Conservation (phyloP, 2,329 filamentous ascomycete genomes). For the Colletotrichum sublineola region DNA sequence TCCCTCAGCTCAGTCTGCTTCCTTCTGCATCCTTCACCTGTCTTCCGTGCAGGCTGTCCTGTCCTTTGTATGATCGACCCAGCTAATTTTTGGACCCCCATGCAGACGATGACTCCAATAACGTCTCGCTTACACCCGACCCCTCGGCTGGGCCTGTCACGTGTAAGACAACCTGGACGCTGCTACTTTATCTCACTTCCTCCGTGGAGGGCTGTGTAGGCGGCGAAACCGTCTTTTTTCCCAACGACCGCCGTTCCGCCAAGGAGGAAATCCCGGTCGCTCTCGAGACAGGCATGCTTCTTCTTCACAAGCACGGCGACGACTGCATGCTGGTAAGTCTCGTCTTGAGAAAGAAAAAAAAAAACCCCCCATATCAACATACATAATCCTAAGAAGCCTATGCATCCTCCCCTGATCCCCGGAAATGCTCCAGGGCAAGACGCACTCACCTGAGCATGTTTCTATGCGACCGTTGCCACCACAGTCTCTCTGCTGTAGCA, state of each 20-base stretch:
- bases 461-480: conserved; percentile 33
- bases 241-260: conserved; percentile 69
- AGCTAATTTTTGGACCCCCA: conserved; percentile 32
- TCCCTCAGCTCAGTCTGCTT: conserved; percentile 19
- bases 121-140: conserved; percentile 58
- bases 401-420: conserved; percentile 33
- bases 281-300: conserved; percentile 85
- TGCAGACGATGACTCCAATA: conserved; percentile 88
- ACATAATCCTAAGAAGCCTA: neutral
- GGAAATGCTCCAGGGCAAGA: conserved; percentile 11
- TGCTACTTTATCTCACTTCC: conserved; percentile 86
- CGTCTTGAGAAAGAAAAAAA: neutral
- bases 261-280: conserved; percentile 78
- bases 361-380: neutral
- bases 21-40: conserved; percentile 26
- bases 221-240: conserved; percentile 94
- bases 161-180: conserved; percentile 88
- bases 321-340: conserved; percentile 81
- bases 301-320: conserved; percentile 90
- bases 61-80: conserved; percentile 23
- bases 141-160: conserved; percentile 50
- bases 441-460: conserved; percentile 5
- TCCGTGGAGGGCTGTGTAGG: conserved; percentile 75
- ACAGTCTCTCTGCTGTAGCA: neutral
- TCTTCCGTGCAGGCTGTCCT: conserved; percentile 37